These are phyloP conservation scores for Phytopythium oedochilum DNA, from an alignment of 352 stramenopile species.

Conservation along the genomic window DNA sequence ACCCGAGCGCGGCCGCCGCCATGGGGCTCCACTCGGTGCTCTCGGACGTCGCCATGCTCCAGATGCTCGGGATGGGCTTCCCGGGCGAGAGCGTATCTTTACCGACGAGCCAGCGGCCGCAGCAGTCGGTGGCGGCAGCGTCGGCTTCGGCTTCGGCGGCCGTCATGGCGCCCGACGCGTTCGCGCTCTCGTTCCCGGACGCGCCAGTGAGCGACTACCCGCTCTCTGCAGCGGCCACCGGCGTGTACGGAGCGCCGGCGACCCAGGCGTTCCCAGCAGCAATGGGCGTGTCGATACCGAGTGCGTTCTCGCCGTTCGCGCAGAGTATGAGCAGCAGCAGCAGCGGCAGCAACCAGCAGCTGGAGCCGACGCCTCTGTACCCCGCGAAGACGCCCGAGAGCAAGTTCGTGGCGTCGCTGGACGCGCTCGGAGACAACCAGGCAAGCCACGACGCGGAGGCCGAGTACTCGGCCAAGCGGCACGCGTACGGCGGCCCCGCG, in stretches of 20 bases:
- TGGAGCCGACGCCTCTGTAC: constrained; percentile 1
- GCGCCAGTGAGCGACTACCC: constrained; percentile 11
- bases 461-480: constrained; percentile 6
- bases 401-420: neutral
- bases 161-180: constrained; percentile 8
- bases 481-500: constrained; percentile 8
- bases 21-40: constrained; percentile 13
- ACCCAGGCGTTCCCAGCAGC: neutral
- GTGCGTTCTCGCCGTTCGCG: neutral
- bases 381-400: neutral
- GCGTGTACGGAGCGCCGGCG: neutral
- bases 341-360: constrained; percentile 6
- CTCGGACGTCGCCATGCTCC: constrained; percentile 2
- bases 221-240: constrained; percentile 7
- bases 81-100: constrained; percentile 1
- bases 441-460: constrained; percentile 1
- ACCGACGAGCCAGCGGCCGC: neutral
- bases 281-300: neutral
- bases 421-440: neutral
- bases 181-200: constrained; percentile 17
- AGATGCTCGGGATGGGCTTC: constrained; percentile 1
- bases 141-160: constrained; percentile 4
- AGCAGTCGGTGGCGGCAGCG: neutral
- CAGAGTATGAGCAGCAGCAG: constrained; percentile 4
- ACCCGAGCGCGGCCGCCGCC: constrained; percentile 4